Base-by-base conservation (phyloP, 768 basidiomycete genomes). In the Baorangia bicolor region DNA sequence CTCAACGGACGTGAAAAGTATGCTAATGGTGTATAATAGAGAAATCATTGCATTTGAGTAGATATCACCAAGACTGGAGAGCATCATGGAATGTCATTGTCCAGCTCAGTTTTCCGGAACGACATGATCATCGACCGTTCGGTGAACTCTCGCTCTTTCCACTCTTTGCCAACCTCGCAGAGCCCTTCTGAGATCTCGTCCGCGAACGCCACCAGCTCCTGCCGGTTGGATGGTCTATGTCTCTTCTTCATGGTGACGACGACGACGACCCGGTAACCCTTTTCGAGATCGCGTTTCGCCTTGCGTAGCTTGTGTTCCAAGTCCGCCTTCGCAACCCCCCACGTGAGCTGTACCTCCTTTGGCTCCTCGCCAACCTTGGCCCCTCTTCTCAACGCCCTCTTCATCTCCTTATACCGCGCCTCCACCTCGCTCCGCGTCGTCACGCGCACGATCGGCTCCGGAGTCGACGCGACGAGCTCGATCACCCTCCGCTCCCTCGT, bases 281-380 rank as follows among this genome's bases (percentile, higher is more conserved):
- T 82, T 61, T 79, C 80, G 51, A 94, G 70, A 37, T 86, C 80
- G 49, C 78, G 74, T 48, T 75, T 69, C 21, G 78, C 80, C 68
- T 85, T 86, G 50, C 73, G 75, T 33, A 92, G 55, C 68, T 90
- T 92, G 69, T 87, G 86, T 35, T 75, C 75, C 20, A 86, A 63
- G 63, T 94, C 92, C 8, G 77, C 81, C 30, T 67, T 59, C 8
- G 74, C 81, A 13, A 85, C 80, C 3, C 75, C 77, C 88, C 90
- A 93, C 13, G 85, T 83, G 43, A 93, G 64, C 70, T 88, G 86
- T 5, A 90, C 74, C 73, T 90, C 86, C 74, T 91, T 92, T 51
- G 73, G 65, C 58, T 71, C 73, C 56, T 64, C 66, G 23, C 65
- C 59, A 11, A 53, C 63, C 55, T 58, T 65, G 49, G 21, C 67